Conservation (phyloP, 1,139 yeast genomes). For the Yamadazyma diddensiae region DNA sequence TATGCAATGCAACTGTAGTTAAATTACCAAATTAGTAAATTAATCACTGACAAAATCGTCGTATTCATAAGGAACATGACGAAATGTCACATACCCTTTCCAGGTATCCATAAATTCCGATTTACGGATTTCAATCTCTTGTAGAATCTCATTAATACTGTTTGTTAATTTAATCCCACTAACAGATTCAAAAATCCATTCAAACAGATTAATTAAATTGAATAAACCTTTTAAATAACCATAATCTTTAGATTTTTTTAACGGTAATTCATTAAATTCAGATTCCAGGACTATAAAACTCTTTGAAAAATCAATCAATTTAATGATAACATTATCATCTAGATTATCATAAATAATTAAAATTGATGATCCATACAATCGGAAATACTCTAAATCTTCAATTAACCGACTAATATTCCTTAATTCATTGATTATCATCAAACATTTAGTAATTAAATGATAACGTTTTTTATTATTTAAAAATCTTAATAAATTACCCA, state of each 20-base stretch:
- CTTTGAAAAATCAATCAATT: conserved; percentile 94
- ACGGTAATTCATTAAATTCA: conserved; percentile 12
- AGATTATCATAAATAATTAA: conserved; percentile 84
- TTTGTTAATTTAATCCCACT: conserved; percentile 22
- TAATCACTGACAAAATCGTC: conserved; percentile 10
- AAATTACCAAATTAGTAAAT: not conserved
- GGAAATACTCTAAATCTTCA: conserved; percentile 62
- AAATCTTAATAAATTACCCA: conserved; percentile 68
- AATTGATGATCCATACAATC: conserved; percentile 89
- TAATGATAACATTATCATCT: conserved; percentile 46
- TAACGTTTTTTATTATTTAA: conserved; percentile 57
- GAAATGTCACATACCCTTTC: conserved; percentile 5
- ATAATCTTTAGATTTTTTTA: conserved; percentile 39
- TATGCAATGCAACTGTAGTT: too few relatives aligned
- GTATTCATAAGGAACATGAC: conserved; percentile 6
- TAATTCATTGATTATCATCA: conserved; percentile 59
- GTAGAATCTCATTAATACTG: not conserved
- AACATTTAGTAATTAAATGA: conserved; percentile 68
- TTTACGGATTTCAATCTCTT: conserved; percentile 19
- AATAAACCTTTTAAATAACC: conserved; percentile 84
- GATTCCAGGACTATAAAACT: conserved; percentile 54
- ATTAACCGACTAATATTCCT: conserved; percentile 57
- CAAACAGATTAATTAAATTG: conserved; percentile 63
- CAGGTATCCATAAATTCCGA: conserved; percentile 13
- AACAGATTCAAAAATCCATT: conserved; percentile 40